Percentiles rank a stretch among this genome's conserved stretches.
phyloP scores from a whole-genome alignment of 139 green algal genomes.

The Coelastrella sp. region DNA sequence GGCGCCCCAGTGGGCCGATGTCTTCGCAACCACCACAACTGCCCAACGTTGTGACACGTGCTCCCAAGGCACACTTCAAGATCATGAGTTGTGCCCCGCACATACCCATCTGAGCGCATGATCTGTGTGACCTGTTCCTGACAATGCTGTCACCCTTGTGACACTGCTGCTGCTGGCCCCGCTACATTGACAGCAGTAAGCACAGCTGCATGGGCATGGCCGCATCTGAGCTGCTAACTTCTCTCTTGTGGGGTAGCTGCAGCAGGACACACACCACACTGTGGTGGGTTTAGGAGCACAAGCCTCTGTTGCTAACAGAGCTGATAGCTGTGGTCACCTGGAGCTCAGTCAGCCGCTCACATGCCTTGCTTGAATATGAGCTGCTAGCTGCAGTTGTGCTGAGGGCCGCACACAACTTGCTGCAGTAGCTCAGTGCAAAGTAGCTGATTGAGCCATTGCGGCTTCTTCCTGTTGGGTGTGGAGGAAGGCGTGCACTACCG shows the following conservation, averaged over 20 bases:
- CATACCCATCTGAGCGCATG: neutral
- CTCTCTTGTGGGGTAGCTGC: neutral
- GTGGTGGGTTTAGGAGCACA: neutral
- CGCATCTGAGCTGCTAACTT: neutral
- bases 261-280: neutral
- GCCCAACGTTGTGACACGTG: neutral
- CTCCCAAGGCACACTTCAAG: neutral
- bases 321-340: neutral
- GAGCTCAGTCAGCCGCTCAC: neutral
- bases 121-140: neutral
- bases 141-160: neutral
- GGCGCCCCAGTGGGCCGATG: neutral
- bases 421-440: neutral
- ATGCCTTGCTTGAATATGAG: neutral
- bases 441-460: neutral
- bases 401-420: neutral
- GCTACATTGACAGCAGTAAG: slow-evolving; percentile 33
- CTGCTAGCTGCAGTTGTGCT: too few species aligned
- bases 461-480: too few species aligned
- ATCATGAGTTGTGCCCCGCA: neutral
- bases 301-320: neutral
- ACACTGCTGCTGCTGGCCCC: slow-evolving; percentile 4
- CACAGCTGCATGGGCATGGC: slow-evolving; percentile 6
- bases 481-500: neutral
- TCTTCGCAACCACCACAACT: neutral